These are phyloP conservation scores for Raphanus sativus DNA, from an alignment of 345 rosid genomes.

Conservation along the genomic window DNA sequence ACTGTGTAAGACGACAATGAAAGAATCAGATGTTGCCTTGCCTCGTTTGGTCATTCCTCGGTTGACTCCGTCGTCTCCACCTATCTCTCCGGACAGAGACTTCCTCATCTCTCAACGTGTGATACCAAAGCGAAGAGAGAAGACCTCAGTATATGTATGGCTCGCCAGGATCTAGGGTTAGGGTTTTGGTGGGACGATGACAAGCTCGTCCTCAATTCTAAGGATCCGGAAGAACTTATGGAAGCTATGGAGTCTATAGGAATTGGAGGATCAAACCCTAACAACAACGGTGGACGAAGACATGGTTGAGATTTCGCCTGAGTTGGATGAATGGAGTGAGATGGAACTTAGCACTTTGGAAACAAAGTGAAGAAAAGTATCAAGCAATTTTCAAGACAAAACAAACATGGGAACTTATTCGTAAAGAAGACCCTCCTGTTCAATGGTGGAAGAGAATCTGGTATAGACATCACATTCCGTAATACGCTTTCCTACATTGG, in stretches of 20 bases:
- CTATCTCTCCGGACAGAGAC: background rate
- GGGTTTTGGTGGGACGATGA: conserved; percentile 1
- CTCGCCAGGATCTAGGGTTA: conserved; percentile 2
- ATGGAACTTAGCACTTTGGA: too few species aligned
- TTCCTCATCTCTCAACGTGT: background rate
- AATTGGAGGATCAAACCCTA: background rate
- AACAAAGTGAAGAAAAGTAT: too few species aligned
- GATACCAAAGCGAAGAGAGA: background rate
- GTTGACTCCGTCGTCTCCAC: background rate
- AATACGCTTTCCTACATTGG: too few species aligned
- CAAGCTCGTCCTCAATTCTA: background rate
- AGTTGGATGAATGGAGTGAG: background rate
- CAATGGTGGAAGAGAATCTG: too few species aligned
- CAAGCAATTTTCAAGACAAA: too few species aligned
- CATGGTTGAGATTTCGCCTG: background rate
- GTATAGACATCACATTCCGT: too few species aligned
- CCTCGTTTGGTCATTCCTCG: conserved; percentile 18
- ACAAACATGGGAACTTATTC: too few species aligned
- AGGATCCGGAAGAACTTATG: background rate
- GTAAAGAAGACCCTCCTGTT: too few species aligned
- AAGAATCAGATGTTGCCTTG: background rate
- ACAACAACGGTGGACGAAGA: too few species aligned
- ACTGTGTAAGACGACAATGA: background rate
- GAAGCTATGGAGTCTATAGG: background rate
- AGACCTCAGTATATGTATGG: background rate